Evolutionary conservation across 139 green algal genomes (phyloP), one percentile per base, ranked within the genome.

Genomic region (Ulvella scutata): DNA sequence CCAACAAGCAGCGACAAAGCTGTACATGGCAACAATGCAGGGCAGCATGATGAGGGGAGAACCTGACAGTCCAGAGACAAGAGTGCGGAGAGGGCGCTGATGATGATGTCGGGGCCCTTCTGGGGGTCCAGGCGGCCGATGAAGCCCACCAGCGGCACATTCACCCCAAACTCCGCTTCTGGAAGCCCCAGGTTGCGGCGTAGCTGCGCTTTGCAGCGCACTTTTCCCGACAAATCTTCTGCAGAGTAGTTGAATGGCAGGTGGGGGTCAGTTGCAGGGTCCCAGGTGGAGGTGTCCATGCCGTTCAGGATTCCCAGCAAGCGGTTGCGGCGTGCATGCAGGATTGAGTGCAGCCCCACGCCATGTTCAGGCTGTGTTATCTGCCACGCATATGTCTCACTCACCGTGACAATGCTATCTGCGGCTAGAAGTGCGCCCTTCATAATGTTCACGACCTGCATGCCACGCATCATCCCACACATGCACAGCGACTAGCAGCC

Each of bases 281-380:
- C 84, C 88, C 88, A 92, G 74, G 92, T 86, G 7, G 38, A 31
- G 38, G 31, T 74, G 81, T 97, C 92, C 21, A 97, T 90, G 40
- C 92, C 92, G 77, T 97, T 97, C n/a, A 88, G 80, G 76, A 95
- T 90, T 37, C 90, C 90, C 10, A 83, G 78, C 72, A 94, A 79
- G 31, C 81, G 44, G 4, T 74, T n/a, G 26, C 43, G 23, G 7
- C 84, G 72, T 37, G 79, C 62, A 38, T 74, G 67, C 80, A 92
- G 79, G 73, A 93, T 75, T 31, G 72, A 75, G 62, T 89, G 44
- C 60, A 93, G 77, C 4, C 85, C 84, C 72, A 87, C 84, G 10
- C 87, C 84, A 3, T 76, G 76, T 38, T 84, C 78, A 34, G 77
- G 61, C 20, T 77, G 85, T 3, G 77, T 83, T 38, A 88, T 88